Conservation (phyloP, 495 filamentous ascomycete species). For the Extremus antarcticus region DNA sequence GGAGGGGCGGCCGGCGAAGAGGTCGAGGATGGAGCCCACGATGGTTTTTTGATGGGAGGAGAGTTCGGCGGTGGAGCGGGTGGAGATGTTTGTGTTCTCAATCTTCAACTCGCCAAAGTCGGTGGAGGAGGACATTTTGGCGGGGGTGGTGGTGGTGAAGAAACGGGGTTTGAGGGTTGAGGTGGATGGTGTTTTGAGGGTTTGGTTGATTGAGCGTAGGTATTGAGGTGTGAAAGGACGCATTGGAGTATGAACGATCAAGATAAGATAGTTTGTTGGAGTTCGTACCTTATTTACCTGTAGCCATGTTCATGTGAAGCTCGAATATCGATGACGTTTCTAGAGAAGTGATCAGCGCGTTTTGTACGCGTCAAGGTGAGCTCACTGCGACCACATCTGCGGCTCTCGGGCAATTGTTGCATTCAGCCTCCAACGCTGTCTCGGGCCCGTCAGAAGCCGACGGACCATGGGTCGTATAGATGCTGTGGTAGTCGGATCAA, state of each 20-base stretch:
- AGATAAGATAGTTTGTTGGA: neutral
- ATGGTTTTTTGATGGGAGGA: conserved; percentile 37
- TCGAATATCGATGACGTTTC: conserved; percentile 1
- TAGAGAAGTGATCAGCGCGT: neutral
- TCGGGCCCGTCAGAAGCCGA: too few relatives aligned
- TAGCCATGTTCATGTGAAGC: neutral
- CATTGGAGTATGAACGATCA: neutral
- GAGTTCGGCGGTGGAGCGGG: conserved; percentile 37
- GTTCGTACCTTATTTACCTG: neutral
- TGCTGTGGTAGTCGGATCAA: too few relatives aligned
- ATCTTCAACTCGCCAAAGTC: conserved; percentile 24
- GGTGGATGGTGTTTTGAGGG: neutral
- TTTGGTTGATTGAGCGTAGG: neutral
- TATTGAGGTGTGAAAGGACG: conserved; percentile 1
- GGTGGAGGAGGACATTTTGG: conserved; percentile 1
- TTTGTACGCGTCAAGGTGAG: conserved; percentile 1
- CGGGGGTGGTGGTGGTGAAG: neutral
- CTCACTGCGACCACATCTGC: too few relatives aligned
- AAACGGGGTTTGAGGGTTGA: neutral
- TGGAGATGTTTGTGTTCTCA: conserved; percentile 40
- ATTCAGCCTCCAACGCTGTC: too few relatives aligned
- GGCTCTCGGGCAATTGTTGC: too few relatives aligned
- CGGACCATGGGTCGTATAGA: too few relatives aligned
- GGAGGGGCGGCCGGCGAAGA: conserved; percentile 47
- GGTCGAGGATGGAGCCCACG: conserved; percentile 47